Evolutionary conservation across 2,329 filamentous ascomycete genomes (phyloP).

Genomic region (Apiospora aurea): DNA sequence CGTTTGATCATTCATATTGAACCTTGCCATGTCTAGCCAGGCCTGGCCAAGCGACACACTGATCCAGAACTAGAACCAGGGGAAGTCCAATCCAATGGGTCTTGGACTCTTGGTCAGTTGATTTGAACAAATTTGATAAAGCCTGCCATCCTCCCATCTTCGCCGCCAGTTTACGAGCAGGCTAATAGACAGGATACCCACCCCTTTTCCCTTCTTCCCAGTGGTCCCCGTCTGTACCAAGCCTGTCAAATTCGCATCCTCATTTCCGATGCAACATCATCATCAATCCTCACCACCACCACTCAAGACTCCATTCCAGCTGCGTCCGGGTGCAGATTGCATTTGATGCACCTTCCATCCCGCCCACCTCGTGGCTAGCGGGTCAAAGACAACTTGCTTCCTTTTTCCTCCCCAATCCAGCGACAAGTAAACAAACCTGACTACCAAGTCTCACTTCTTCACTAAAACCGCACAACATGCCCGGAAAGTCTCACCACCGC

Average conservation of each 20-base stretch:
- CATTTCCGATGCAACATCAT: constrained; percentile 23
- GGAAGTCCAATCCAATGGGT: not conserved
- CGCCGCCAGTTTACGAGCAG: not conserved
- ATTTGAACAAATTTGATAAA: constrained; percentile 13
- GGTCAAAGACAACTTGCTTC: constrained; percentile 13
- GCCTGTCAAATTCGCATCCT: constrained; percentile 20
- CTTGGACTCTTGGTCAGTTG: not conserved
- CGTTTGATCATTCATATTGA: constrained; percentile 20
- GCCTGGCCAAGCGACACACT: not conserved
- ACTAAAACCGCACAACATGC: constrained; percentile 27
- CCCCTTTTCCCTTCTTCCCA: not conserved
- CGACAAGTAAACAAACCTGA: constrained; percentile 13
- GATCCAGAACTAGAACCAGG: constrained; percentile 14
- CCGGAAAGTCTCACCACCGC: constrained; percentile 34
- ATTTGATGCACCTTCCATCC: constrained; percentile 18
- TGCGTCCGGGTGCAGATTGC: constrained; percentile 1
- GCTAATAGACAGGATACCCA: not conserved
- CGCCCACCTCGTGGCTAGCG: constrained; percentile 20
- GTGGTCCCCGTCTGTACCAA: constrained; percentile 5
- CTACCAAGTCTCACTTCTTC: constrained; percentile 3
- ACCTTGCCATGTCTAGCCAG: not conserved
- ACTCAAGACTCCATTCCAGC: not conserved
- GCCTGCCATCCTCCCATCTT: not conserved
- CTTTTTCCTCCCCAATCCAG: constrained; percentile 5
- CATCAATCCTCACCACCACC: not conserved